Base-by-base conservation (phyloP, 192 early-diverging fungal genomes). In the Pilobolus umbonatus region DNA sequence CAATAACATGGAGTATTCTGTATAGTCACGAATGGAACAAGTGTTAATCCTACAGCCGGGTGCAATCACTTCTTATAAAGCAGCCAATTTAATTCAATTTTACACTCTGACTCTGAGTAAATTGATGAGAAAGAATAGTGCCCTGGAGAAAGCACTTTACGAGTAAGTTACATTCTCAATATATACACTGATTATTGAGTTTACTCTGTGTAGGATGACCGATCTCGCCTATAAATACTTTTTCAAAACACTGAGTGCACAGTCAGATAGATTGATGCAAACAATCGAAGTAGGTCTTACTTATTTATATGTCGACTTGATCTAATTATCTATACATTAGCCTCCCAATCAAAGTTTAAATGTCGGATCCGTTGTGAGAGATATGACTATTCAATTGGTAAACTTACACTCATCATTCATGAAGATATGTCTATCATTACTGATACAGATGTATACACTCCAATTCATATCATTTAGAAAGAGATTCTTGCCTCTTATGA, bases 401-500 rank as follows among this genome's bases (percentile, higher is more conserved):
- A 53, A 57, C n/a, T n/a, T n/a, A n/a, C n/a, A n/a, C n/a, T n/a
- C n/a, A n/a, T n/a, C n/a, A n/a, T n/a, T n/a, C n/a, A n/a, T n/a
- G n/a, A n/a, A n/a, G n/a, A n/a, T n/a, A n/a, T n/a, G n/a, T 46
- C 5, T 24, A 8, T 12, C 59, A 34, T 12, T 51, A 24, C 24
- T 1, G 25, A 26, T 35, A 14, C 22, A 21, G 29, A 64, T 14
- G 22, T 12, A 30, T n/a, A 57, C 0, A 46, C 46, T 9, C 36
- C 19, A 58, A 19, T 32, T 11, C 2, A 56, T 38, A 30, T 21
- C n/a, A 25, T 48, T 40, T 65, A 87, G 80, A 85, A 84, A 67
- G 88, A 88, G 61, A 86, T 93, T 26, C 81, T 91, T 80, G 80
- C 85, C 19, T 88, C 89, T 2, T 91, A 90, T 62, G 87, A 86